Evolutionary conservation across 73 alveolate species (phyloP), one percentile per base, ranked within the genome.

Genomic region (Uronychia setigera): DNA sequence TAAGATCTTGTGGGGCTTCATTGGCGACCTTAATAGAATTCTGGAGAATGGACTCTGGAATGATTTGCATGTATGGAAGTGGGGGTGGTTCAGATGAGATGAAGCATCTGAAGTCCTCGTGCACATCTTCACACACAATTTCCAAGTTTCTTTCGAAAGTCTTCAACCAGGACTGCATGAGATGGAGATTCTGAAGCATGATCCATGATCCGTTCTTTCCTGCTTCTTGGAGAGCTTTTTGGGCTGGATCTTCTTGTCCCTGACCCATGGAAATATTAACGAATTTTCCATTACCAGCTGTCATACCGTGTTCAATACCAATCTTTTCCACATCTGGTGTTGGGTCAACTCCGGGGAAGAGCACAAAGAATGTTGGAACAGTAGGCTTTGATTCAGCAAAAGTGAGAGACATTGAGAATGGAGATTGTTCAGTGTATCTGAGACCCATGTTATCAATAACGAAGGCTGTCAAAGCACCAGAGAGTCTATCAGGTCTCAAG

Each of bases 261-360:
- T 98, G 98, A 59, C 99, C 99, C 99, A 98, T 98, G 83, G 99
- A 98, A 92, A 98, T 98, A 87, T 98, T 98, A 78, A 96, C 94
- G 94, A 98, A 92, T 82, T 96, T 95, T 0, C 99, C 99, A 80
- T 96, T 92, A 75, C 90, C 96, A 60, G 96, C 94, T 0, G 99
- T 87, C 87, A 93, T 96, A 30, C 96, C 98, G 14, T 67, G 1
- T 5, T 67, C 32, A 1, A 13, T 13, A 26, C 32, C 79, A 35
- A 98, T 93, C 74, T 95, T 97, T 94, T 98, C 99, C 31, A 98
- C 99, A 77, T 96, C 99, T 34, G 99, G 99, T 11, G 99, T 98
- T 26, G 99, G 99, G 88, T 98, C 99, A 74, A 98, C 99, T 86
- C 99, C 99, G 46, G 99, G 99, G 99, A 98, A 98, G 29, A 98